Percentiles rank a stretch among this genome's conserved stretches.
Evolutionary conservation across 495 filamentous ascomycete species (phyloP).

Genomic region (Penicillium bovifimosum): DNA sequence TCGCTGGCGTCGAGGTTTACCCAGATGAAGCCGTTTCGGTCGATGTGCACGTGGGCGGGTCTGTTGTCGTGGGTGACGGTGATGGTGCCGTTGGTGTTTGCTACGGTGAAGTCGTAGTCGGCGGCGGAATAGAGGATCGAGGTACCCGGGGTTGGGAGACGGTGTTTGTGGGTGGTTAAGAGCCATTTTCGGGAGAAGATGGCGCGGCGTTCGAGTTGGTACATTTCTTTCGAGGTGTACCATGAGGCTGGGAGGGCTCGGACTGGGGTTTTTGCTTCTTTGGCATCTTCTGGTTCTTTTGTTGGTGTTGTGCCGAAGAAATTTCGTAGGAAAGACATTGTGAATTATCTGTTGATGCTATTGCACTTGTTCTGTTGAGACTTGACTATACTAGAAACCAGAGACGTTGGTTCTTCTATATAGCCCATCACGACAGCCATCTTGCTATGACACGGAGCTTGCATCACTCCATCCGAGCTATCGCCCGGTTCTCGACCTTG

Average conservation of each 20-base stretch:
- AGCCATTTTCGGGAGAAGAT: conserved; percentile 48
- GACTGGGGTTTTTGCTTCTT: conserved; percentile 21
- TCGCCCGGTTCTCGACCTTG: conserved; percentile 4
- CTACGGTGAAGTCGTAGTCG: conserved; percentile 42
- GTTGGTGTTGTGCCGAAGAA: conserved; percentile 24
- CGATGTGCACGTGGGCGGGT: conserved; percentile 38
- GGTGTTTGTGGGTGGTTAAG: conserved; percentile 42
- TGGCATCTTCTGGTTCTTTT: conserved; percentile 19
- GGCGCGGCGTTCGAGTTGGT: conserved; percentile 41
- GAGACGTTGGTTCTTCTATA: conserved; percentile 14
- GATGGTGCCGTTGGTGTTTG: conserved; percentile 39
- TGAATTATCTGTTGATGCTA: not conserved
- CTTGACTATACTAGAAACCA: not conserved
- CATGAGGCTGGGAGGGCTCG: conserved; percentile 42
- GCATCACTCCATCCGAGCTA: conserved; percentile 3
- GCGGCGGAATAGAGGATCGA: conserved; percentile 41
- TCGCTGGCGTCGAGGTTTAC: conserved; percentile 40
- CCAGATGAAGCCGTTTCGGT: conserved; percentile 45
- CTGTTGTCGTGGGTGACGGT: conserved; percentile 46
- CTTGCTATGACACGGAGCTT: conserved; percentile 3
- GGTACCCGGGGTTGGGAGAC: conserved; percentile 41
- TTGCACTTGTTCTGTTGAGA: conserved; percentile 4
- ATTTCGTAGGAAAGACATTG: conserved; percentile 29
- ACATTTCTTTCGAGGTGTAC: conserved; percentile 44
- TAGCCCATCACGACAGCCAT: conserved; percentile 10